These are phyloP conservation scores for Cicer pinnatifidum DNA, from an alignment of 306 rosid species.

Conservation along the genomic window DNA sequence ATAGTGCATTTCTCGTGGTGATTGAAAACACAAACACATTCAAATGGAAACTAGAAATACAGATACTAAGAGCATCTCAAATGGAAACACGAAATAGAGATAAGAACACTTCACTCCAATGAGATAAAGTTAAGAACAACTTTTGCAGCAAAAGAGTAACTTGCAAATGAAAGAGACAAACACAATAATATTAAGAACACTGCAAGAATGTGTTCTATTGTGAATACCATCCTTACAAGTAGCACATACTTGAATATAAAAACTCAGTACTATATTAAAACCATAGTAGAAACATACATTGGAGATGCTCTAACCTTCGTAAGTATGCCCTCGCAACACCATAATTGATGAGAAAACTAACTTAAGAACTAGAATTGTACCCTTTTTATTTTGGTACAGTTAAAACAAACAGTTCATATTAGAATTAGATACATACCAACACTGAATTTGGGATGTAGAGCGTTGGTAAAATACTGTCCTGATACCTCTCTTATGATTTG, in stretches of 20 bases:
- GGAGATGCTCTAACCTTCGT: not conserved
- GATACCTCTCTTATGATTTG: constrained; percentile 27
- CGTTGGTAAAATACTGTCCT: constrained; percentile 33
- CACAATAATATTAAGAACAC: too few relatives aligned
- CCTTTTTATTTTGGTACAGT: constrained; percentile 25
- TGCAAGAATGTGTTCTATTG: too few relatives aligned
- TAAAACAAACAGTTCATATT: constrained; percentile 38
- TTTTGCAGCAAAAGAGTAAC: too few relatives aligned
- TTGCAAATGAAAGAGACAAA: too few relatives aligned
- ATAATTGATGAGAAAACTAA: constrained; percentile 19
- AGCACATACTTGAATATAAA: too few relatives aligned
- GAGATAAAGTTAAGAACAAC: too few relatives aligned
- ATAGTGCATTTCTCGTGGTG: too few relatives aligned
- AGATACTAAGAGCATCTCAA: not conserved
- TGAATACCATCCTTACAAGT: too few relatives aligned
- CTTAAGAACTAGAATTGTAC: constrained; percentile 22
- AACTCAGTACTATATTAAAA: too few relatives aligned
- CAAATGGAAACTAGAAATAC: not conserved
- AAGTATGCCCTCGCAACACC: not conserved
- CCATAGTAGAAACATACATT: too few relatives aligned
- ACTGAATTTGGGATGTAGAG: constrained; percentile 21
- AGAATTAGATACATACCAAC: constrained; percentile 33
- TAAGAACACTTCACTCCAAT: too few relatives aligned
- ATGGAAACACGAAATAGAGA: too few relatives aligned
- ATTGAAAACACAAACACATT: not conserved